These are phyloP conservation scores for Physaria fendleri DNA, from an alignment of 345 rosid species.

Conservation along the genomic window DNA sequence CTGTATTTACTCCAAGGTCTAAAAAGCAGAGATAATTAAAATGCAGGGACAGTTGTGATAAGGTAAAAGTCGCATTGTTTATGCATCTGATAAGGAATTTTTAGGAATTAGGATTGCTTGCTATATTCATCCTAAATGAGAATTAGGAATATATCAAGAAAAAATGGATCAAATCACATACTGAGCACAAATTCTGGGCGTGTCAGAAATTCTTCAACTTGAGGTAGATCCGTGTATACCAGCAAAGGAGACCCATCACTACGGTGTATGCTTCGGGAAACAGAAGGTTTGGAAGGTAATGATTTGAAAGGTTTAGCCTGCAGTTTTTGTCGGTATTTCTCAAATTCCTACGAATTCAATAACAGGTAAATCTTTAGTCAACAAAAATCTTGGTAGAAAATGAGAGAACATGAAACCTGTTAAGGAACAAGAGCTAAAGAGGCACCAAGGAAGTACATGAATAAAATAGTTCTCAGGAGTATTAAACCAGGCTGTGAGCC, in stretches of 20 bases:
- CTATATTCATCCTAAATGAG: background rate
- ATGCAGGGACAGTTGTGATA: background rate
- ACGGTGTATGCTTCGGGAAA: slow-evolving; percentile 30
- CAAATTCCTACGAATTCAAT: slow-evolving; percentile 49
- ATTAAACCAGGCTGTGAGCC: slow-evolving; percentile 89
- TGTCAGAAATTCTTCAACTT: slow-evolving; percentile 71
- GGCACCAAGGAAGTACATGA: slow-evolving; percentile 36
- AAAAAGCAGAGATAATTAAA: background rate
- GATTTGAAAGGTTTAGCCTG: slow-evolving; percentile 33
- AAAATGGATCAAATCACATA: slow-evolving; percentile 34
- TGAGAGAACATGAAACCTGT: background rate
- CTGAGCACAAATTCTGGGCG: slow-evolving; percentile 79
- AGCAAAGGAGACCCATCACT: slow-evolving; percentile 45
- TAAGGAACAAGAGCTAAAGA: background rate
- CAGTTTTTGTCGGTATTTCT: slow-evolving; percentile 49
- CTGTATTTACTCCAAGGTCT: background rate
- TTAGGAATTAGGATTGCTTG: background rate
- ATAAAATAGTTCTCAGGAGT: slow-evolving; percentile 77
- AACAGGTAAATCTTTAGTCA: slow-evolving; percentile 15
- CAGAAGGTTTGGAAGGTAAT: slow-evolving; percentile 31
- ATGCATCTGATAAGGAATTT: background rate
- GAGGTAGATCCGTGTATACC: slow-evolving; percentile 89
- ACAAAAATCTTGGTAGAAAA: slow-evolving; percentile 6
- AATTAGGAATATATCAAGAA: slow-evolving; percentile 5
- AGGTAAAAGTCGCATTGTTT: background rate